Conservation (phyloP, 1,284 basidiomycete genomes). For the Fomitopsis schrenkii region DNA sequence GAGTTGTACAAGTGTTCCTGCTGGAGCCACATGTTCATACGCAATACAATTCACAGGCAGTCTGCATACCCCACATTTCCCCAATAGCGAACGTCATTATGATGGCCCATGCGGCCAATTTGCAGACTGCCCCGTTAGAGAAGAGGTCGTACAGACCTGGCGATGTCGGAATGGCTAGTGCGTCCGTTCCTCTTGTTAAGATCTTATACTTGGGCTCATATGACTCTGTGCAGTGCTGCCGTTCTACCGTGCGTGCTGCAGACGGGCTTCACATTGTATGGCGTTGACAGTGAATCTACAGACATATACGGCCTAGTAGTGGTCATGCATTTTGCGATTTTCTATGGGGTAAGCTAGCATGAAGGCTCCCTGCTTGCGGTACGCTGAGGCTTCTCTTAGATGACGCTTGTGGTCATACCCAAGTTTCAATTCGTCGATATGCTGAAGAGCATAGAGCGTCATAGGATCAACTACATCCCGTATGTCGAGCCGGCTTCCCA, state of each 20-base stretch:
- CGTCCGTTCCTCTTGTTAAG: constrained; percentile 17
- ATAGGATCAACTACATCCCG: constrained; percentile 60
- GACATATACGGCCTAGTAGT: constrained; percentile 72
- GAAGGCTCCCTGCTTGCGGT: constrained; percentile 16
- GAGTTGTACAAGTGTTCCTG: background rate
- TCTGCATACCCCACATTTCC: constrained; percentile 65
- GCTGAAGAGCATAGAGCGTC: constrained; percentile 58
- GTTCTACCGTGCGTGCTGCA: constrained; percentile 26
- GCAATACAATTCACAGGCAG: constrained; percentile 42
- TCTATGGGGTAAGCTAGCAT: constrained; percentile 36
- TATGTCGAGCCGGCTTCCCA: constrained; percentile 27
- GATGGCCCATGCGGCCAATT: constrained; percentile 42
- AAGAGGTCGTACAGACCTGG: constrained; percentile 45
- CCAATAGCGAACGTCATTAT: constrained; percentile 69
- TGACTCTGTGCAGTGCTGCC: constrained; percentile 22
- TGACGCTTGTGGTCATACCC: constrained; percentile 54
- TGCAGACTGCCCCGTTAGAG: constrained; percentile 23
- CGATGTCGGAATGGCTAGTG: constrained; percentile 49
- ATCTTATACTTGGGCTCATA: background rate
- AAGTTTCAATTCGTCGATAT: constrained; percentile 64
- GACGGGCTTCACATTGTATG: background rate
- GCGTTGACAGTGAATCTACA: constrained; percentile 18
- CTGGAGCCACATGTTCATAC: background rate
- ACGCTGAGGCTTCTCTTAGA: constrained; percentile 19
- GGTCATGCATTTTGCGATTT: constrained; percentile 46